A percentile compares a stretch with the other conserved stretches of the same genome.
These are phyloP conservation scores for Kluyveromyces marxianus DNA, from an alignment of 1,139 yeast genomes.

Conservation along the genomic window DNA sequence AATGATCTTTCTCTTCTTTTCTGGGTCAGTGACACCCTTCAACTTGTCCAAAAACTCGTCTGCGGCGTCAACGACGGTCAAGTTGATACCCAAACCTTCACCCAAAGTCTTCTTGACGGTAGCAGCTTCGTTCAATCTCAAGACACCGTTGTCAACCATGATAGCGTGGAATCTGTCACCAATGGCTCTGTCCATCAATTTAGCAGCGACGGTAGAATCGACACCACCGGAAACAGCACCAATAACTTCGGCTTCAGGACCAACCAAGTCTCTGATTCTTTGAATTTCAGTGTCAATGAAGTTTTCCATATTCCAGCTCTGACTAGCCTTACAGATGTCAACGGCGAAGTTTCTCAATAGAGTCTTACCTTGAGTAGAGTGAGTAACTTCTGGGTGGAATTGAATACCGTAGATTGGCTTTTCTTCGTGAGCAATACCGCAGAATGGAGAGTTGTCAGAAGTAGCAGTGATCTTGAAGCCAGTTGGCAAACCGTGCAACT, in stretches of 20 bases:
- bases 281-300: conserved; percentile 94
- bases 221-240: conserved; percentile 99
- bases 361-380: conserved; percentile 83
- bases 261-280: conserved; percentile 83
- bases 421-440: conserved; percentile 76
- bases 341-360: conserved; percentile 89
- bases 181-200: conserved; percentile 94
- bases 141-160: conserved; percentile 94
- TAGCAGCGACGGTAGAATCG: conserved; percentile 98
- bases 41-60: conserved; percentile 81
- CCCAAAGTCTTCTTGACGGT: conserved; percentile 82
- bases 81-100: conserved; percentile 88
- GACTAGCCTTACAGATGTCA: conserved; percentile 74
- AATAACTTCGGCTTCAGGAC: conserved; percentile 96
- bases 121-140: conserved; percentile 90
- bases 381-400: conserved; percentile 99
- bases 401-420: conserved; percentile 87
- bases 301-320: conserved; percentile 98
- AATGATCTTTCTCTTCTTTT: conserved; percentile 96
- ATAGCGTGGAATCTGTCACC: conserved; percentile 99
- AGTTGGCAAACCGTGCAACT: conserved; percentile 80
- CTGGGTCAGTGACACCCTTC: conserved; percentile 96
- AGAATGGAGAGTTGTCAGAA: conserved; percentile 89
- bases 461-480: conserved; percentile 88
- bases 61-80: conserved; percentile 90